Evolutionary conservation across 768 basidiomycete genomes (phyloP).

Genomic region (Tubosaeta sp.): DNA sequence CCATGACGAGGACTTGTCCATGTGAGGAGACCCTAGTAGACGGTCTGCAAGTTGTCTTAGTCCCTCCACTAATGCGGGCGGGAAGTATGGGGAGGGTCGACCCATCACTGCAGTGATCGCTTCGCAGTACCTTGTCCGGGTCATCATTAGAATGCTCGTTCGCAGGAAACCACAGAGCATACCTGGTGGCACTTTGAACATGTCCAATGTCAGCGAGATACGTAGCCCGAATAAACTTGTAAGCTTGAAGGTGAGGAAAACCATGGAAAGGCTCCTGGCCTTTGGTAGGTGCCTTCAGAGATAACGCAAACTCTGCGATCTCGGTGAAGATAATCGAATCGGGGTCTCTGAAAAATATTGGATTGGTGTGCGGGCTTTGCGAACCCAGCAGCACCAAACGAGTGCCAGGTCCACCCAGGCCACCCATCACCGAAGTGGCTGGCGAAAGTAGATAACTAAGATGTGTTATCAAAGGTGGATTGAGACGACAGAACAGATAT

Average conservation of each 20-base stretch:
- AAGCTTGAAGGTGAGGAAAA: slow-evolving; percentile 82
- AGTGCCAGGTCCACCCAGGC: slow-evolving; percentile 59
- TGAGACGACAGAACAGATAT: neutral
- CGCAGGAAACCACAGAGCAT: neutral
- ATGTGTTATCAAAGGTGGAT: slow-evolving; percentile 4
- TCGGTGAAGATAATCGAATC: slow-evolving; percentile 86
- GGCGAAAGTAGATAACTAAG: slow-evolving; percentile 82
- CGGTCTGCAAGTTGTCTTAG: slow-evolving; percentile 77
- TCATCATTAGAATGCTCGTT: neutral
- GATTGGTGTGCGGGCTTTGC: slow-evolving; percentile 47
- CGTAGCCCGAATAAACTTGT: slow-evolving; percentile 75
- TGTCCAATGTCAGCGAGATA: slow-evolving; percentile 81
- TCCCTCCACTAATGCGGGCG: slow-evolving; percentile 61
- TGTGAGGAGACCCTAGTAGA: slow-evolving; percentile 63
- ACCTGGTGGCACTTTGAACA: slow-evolving; percentile 73
- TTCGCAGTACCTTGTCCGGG: slow-evolving; percentile 84
- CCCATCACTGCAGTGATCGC: slow-evolving; percentile 70
- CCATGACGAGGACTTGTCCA: slow-evolving; percentile 82
- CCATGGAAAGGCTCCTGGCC: slow-evolving; percentile 85
- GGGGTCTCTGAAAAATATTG: slow-evolving; percentile 56
- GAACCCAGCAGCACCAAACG: slow-evolving; percentile 75
- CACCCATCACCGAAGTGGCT: slow-evolving; percentile 70
- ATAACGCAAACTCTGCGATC: slow-evolving; percentile 86
- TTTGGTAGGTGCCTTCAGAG: slow-evolving; percentile 65
- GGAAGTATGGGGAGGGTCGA: slow-evolving; percentile 65